phyloP scores from a whole-genome alignment of 441 rosid species.

The Aleurites moluccanus region DNA sequence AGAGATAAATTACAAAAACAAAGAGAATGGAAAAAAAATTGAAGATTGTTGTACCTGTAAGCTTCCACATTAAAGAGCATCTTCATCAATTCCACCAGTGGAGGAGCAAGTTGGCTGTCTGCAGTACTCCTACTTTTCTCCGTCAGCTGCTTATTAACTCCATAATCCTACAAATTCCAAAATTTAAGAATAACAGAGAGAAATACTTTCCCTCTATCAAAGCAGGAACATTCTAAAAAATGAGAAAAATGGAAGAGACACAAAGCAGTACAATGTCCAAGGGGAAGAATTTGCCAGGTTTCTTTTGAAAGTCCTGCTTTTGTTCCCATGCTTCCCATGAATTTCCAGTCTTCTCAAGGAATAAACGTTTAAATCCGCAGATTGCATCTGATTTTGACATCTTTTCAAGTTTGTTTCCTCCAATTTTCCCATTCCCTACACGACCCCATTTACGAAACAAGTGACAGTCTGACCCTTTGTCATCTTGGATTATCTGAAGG shows the following conservation, averaged over 20 bases:
- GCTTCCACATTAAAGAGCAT: slow-evolving; percentile 92
- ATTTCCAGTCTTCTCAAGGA: slow-evolving; percentile 94
- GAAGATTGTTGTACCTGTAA: slow-evolving; percentile 51
- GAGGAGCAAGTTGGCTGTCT: slow-evolving; percentile 63
- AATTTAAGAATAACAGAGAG: not conserved
- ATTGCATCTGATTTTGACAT: slow-evolving; percentile 85
- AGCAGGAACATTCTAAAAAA: not conserved
- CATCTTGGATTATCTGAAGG: slow-evolving; percentile 94
- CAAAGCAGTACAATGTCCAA: slow-evolving; percentile 70
- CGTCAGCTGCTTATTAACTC: slow-evolving; percentile 65
- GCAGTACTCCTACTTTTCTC: slow-evolving; percentile 35
- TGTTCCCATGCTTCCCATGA: slow-evolving; percentile 92
- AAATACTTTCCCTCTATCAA: not conserved
- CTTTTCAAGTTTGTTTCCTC: slow-evolving; percentile 66
- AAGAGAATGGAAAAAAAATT: not conserved
- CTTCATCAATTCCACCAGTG: slow-evolving; percentile 74
- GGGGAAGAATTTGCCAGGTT: slow-evolving; percentile 85
- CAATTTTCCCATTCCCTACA: slow-evolving; percentile 86
- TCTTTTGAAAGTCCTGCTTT: slow-evolving; percentile 72
- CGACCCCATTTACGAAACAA: slow-evolving; percentile 98
- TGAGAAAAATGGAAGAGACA: slow-evolving; percentile 10
- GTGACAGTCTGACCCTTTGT: slow-evolving; percentile 70
- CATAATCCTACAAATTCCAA: slow-evolving; percentile 70
- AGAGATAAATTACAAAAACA: slow-evolving; percentile 16
- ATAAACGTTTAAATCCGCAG: slow-evolving; percentile 68